Evolutionary conservation across 257 asterid genomes (phyloP).

Genomic region (Capsicum baccatum): DNA sequence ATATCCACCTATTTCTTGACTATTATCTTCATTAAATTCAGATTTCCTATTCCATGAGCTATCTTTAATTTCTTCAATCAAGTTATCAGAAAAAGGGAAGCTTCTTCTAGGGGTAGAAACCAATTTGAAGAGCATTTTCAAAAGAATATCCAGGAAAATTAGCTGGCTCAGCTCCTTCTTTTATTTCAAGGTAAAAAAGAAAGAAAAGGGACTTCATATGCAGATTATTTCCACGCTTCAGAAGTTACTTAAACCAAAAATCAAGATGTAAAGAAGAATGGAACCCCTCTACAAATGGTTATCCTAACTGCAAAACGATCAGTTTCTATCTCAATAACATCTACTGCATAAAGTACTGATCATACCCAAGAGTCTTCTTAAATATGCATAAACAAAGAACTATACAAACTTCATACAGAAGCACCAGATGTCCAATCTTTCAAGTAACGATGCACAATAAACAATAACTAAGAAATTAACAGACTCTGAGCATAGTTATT

Average conservation of each 20-base stretch:
- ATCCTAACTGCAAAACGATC: constrained; percentile 21
- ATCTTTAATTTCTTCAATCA: not conserved
- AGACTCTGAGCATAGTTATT: not conserved
- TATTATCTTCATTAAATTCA: not conserved
- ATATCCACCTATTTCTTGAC: constrained; percentile 21
- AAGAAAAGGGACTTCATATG: not conserved
- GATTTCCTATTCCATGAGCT: not conserved
- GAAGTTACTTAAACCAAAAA: not conserved
- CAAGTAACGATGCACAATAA: not conserved
- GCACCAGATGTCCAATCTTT: not conserved
- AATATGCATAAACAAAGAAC: not conserved
- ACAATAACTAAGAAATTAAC: not conserved
- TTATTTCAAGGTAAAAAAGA: not conserved
- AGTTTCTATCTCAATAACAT: not conserved
- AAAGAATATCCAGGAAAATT: not conserved
- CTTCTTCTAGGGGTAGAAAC: not conserved
- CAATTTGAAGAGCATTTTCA: not conserved
- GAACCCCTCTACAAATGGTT: constrained; percentile 14
- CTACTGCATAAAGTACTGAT: not conserved
- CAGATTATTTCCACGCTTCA: not conserved
- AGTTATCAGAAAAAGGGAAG: not conserved
- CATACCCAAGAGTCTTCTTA: not conserved
- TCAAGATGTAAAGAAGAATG: not conserved
- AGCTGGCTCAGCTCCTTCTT: not conserved
- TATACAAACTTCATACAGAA: not conserved